Evolutionary conservation across 345 rosid species (phyloP), one percentile per base, ranked within the genome.

Genomic region (Raphanus sativus): DNA sequence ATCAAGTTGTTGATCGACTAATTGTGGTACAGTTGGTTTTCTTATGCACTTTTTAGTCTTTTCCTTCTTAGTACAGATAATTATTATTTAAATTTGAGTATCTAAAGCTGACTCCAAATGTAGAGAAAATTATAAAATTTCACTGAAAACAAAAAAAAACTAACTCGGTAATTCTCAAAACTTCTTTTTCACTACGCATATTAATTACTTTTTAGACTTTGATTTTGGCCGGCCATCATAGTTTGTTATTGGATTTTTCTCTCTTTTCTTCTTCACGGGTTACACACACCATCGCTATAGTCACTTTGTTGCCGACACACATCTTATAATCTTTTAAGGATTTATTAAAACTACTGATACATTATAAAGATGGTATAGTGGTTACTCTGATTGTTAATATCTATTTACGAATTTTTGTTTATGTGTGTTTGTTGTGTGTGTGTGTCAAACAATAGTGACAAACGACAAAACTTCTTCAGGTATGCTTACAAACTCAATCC

Each of bases 151-250:
- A 45, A 12, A 45, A 45, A 13, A 42, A 3, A 28, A 77, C 60
- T 77, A 63, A 63, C 63, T 77, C 56, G 33, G 13, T 77, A 32
- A 29, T 55, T 26, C 66, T 55, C 42, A 21, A 21, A 58, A 62
- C 69, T 50, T 63, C 34, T 6, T 77, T 56, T 50, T 50, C 16
- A 56, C 42, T 64, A 38, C 71, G 58, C 67, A 45, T 75, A 15
- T 13, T 65, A 24, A 11, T 65, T 55, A 10, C 29, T 15, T 65
- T 54, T 25, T 30, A 16, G 30, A 36, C 56, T 54, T 55, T 34
- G 29, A 74, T 65, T 65, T 71, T 32, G 54, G 68, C 42, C 9
- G 11, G 38, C 8, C 25, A 11, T 33, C 63, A 5, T 11, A 72
- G 15, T 73, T 16, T 30, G 8, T 30, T 62, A 6, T 52, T 52